These are phyloP conservation scores for Avena sativa DNA, from an alignment of 176 grass and related monocot species.

Conservation along the genomic window DNA sequence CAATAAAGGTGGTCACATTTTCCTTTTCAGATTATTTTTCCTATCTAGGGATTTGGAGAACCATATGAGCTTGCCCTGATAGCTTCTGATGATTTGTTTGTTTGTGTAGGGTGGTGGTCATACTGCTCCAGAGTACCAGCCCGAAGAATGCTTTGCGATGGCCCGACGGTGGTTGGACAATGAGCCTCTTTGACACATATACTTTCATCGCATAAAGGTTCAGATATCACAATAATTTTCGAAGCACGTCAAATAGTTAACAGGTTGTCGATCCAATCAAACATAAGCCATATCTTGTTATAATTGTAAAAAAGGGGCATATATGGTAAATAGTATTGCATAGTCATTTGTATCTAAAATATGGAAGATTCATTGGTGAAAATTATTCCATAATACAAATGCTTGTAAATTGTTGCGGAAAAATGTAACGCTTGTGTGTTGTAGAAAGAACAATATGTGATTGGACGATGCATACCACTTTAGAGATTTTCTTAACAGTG, in stretches of 20 bases:
- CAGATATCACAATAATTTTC: not conserved
- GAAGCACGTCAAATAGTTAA: not conserved
- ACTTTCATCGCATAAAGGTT: not conserved
- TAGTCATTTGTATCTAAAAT: no score
- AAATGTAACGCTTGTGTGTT: no score
- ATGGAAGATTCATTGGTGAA: no score
- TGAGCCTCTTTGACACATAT: constrained; percentile 2
- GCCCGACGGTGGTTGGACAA: constrained; percentile 41
- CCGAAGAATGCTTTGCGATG: constrained; percentile 44
- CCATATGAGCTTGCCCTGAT: not conserved
- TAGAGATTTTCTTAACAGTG: no score
- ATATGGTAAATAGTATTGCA: no score
- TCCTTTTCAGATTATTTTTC: not conserved
- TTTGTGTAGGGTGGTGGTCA: constrained; percentile 49
- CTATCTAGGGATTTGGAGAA: not conserved
- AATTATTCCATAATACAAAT: no score
- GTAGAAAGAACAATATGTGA: no score
- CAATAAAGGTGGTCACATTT: constrained; percentile 49
- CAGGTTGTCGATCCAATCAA: not conserved
- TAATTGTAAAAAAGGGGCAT: no score
- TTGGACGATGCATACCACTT: no score
- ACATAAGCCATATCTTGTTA: not conserved
- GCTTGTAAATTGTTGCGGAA: no score
- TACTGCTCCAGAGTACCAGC: constrained; percentile 48
- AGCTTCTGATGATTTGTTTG: not conserved